Evolutionary conservation across 1,139 yeast genomes (phyloP), one percentile per base, ranked within the genome.

Genomic region (Citeromyces siamensis): DNA sequence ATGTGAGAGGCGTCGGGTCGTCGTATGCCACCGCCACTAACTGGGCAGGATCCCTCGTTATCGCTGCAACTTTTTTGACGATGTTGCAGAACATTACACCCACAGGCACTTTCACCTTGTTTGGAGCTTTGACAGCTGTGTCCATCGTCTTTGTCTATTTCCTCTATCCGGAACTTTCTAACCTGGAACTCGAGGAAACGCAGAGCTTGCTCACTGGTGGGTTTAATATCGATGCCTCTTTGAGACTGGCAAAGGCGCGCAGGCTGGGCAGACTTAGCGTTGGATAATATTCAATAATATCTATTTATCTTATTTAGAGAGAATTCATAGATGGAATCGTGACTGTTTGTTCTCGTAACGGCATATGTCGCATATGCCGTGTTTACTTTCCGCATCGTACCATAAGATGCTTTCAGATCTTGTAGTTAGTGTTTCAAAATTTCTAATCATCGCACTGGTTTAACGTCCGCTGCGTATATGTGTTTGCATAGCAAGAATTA

Each of bases 71-170:
- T 1, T 88, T 86, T 60, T 68, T 90, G 55, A 86, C 97, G 20
- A 88, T 88, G 97, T 70, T 88, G 64, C 75, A 82, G 55, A 81
- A 76, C 45, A 86, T 88, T 45, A 85, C 97, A 2, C 96, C 97
- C 31, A 75, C 95, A 0, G 97, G 97, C 27, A 88, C 98, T 0
- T 90, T 88, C 59, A 73, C 88, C 6, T 73, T 88, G 46, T 88
- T 84, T 55, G 95, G 95, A 1, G 95, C 75, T 1, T 68, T 88
- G 40, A 77, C 93, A 52, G 62, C 71, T 10, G 47, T 83, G 6
- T 74, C 96, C 1, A 70, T 80, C 53, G 47, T 83, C 5, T 76
- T 84, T 52, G 79, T 83, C 33, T 80, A 63, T 60, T 78, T 85
- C 68, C 75, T 84, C 50, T 82, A 85, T 52, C 98, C 98, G 19